A percentile compares a stretch with the other conserved stretches of the same genome.
Evolutionary conservation across 2,329 filamentous ascomycete species (phyloP).

Genomic region (Coniochaeta sp.): DNA sequence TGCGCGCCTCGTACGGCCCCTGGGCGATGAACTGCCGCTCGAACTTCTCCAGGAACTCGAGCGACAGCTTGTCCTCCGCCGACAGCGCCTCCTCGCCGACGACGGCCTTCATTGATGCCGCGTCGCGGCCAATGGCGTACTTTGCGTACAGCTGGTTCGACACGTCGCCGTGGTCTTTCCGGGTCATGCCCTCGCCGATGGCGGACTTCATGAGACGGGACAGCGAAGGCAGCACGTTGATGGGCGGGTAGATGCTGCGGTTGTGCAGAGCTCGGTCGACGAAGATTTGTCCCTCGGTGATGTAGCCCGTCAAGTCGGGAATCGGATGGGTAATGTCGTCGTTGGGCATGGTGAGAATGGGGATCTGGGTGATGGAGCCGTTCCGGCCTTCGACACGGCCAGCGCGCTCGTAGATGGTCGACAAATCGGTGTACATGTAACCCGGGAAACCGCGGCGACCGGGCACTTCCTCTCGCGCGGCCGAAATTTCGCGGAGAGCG

Average conservation of each 20-base stretch:
- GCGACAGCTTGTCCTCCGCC: constrained; percentile 92
- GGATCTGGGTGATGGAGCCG: constrained; percentile 97
- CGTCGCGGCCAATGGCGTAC: constrained; percentile 97
- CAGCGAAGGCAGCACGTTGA: constrained; percentile 95
- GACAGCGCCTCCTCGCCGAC: constrained; percentile 97
- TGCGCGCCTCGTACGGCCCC: constrained; percentile 84
- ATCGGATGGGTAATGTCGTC: constrained; percentile 99
- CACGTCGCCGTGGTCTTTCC: constrained; percentile 94
- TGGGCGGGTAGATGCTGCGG: constrained; percentile 96
- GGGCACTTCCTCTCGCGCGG: constrained; percentile 95
- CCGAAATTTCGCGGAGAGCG: constrained; percentile 95
- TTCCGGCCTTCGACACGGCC: constrained; percentile 96
- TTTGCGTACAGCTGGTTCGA: constrained; percentile 99
- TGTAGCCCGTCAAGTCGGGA: constrained; percentile 97
- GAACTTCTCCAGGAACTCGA: constrained; percentile 98
- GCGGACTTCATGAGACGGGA: constrained; percentile 99
- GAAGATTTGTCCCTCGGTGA: constrained; percentile 98
- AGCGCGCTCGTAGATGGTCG: constrained; percentile 98
- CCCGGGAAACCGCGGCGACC: constrained; percentile 98
- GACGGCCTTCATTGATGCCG: constrained; percentile 97
- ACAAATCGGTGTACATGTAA: constrained; percentile 99
- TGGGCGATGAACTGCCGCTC: constrained; percentile 92
- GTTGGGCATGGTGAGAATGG: constrained; percentile 99
- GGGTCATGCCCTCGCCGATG: constrained; percentile 94
- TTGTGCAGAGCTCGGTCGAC: constrained; percentile 90